phyloP scores from a whole-genome alignment of 2,329 filamentous ascomycete genomes.

The Aspergillus proliferans region DNA sequence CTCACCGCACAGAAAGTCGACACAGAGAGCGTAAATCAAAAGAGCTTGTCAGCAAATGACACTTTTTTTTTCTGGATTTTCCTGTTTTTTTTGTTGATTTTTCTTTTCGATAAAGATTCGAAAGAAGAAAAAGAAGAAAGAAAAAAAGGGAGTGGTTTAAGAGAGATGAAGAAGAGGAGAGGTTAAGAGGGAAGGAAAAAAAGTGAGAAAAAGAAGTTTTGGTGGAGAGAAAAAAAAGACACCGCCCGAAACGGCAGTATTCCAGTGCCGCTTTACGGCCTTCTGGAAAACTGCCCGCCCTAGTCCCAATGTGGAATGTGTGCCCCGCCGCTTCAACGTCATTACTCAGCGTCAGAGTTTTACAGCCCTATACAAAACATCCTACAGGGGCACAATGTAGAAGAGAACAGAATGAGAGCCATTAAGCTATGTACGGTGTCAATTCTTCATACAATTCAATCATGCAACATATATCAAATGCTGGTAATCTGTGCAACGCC shows the following conservation, averaged over 20 bases:
- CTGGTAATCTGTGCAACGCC: not conserved
- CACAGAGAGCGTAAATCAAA: conserved; percentile 16
- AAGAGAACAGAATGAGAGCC: not conserved
- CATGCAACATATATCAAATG: not conserved
- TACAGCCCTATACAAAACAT: not conserved
- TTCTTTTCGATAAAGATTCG: conserved; percentile 30
- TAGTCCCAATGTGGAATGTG: conserved; percentile 16
- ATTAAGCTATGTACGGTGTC: not conserved
- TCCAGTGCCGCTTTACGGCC: conserved; percentile 12
- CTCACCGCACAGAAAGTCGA: conserved; percentile 27
- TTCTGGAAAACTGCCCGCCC: conserved; percentile 24
- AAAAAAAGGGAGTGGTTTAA: conserved; percentile 15
- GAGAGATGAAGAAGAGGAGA: conserved; percentile 20
- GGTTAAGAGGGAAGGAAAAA: conserved; percentile 20
- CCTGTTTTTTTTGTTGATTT: conserved; percentile 33
- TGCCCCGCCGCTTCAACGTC: conserved; percentile 10
- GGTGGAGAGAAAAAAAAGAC: conserved; percentile 10
- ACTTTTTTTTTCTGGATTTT: conserved; percentile 34
- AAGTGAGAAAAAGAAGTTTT: conserved; percentile 13
- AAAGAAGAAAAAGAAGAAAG: conserved; percentile 21
- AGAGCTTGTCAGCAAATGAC: conserved; percentile 1
- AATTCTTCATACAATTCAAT: not conserved
- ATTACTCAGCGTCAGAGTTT: not conserved
- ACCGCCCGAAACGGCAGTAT: conserved; percentile 4
- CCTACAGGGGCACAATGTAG: conserved; percentile 4